Conservation (phyloP, 805 yeast species). For the Candida adriatica region DNA sequence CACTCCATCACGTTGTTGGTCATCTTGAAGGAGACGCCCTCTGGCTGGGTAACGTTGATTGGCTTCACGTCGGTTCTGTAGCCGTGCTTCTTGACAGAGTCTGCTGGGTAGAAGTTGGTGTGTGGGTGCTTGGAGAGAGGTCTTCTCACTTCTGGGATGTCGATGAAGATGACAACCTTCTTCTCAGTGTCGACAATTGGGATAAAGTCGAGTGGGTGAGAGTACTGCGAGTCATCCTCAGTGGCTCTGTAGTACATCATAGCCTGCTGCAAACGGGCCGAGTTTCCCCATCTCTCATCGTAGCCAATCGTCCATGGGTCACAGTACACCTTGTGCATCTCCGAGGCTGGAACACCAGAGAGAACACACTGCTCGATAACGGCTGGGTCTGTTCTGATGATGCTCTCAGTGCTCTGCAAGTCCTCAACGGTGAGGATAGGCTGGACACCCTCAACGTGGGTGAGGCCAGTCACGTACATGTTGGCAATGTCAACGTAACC, state of each 20-base stretch:
- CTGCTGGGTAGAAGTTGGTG: slow-evolving; percentile 63
- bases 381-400: slow-evolving; percentile 61
- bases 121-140: slow-evolving; percentile 63
- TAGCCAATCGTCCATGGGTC: slow-evolving; percentile 69
- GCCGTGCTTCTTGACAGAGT: slow-evolving; percentile 54
- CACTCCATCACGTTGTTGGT: slow-evolving; percentile 64
- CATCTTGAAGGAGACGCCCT: slow-evolving; percentile 74
- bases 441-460: slow-evolving; percentile 53
- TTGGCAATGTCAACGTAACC: slow-evolving; percentile 58
- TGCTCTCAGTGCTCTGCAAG: slow-evolving; percentile 52
- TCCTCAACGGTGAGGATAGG: slow-evolving; percentile 72
- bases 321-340: slow-evolving; percentile 46
- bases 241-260: slow-evolving; percentile 68
- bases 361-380: slow-evolving; percentile 69
- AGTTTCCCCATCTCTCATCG: slow-evolving; percentile 74
- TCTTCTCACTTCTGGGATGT: slow-evolving; percentile 69
- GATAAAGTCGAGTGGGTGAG: slow-evolving; percentile 68
- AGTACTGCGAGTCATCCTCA: slow-evolving; percentile 70
- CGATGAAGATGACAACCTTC: slow-evolving; percentile 62
- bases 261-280: slow-evolving; percentile 72
- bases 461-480: slow-evolving; percentile 39
- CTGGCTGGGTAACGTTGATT: slow-evolving; percentile 68
- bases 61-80: slow-evolving; percentile 62
- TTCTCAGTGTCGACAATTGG: slow-evolving; percentile 75
- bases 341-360: slow-evolving; percentile 55